Evolutionary conservation across 208 protist species (phyloP), one percentile per base, ranked within the genome.

Genomic region (Leptomonas seymouri): DNA sequence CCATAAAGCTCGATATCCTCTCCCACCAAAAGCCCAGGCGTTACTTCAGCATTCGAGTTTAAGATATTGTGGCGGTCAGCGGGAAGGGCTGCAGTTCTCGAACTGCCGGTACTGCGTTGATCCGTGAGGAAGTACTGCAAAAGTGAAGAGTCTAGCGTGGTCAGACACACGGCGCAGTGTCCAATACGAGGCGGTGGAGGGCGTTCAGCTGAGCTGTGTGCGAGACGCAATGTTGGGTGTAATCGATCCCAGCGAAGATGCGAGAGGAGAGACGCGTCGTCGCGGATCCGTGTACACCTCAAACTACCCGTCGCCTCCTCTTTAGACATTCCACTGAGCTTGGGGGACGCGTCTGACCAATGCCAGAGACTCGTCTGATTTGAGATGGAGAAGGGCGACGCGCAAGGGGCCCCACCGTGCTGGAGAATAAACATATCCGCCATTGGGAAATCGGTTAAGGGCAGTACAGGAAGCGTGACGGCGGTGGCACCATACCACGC

Each of bases 401-500:
- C 75, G 31, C 68, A 74, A 5, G 75, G 34, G 4, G 68, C 76
- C 20, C 76, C 76, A 20, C 76, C 76, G 53, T 82, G 51, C 42
- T 69, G 73, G 15, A 82, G 54, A 8, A 45, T 54, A 20, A 67
- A 30, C 45, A 72, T 21, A 25, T 49, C 67, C 41, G 14, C 21
- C 16, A 41, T n/a, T 0, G 64, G 30, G 28, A 36, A 15, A 58
- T 14, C 2, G 39, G 16, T n/a, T 8, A 1, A 16, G 27, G 20
- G 23, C 21, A 41, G 0, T 12, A 54, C 44, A 6, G 63, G 9
- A 21, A 87, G 67, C n/a, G 60, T 57, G 28, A 80, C 76, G 25
- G 71, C 57, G 53, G 74, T 79, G 60, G 76, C 61, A 6, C 83
- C 81, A 30, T 84, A 82, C 58, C 70, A 76, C 15, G 80, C 60